Evolutionary conservation across 192 early-diverging fungal genomes (phyloP), one percentile per base, ranked within the genome.

Genomic region (Funneliformis mosseae): DNA sequence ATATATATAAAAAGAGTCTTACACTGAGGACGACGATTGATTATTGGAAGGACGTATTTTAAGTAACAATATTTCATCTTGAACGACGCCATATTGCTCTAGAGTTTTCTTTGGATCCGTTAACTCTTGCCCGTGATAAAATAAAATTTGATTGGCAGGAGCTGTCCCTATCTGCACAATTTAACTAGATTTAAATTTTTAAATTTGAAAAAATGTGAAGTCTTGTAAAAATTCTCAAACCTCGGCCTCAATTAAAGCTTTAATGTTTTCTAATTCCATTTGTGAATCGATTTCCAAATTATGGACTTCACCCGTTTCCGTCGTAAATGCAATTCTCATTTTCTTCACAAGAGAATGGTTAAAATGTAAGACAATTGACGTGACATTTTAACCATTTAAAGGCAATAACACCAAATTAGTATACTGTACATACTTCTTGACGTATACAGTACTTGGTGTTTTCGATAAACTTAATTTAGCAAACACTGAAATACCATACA

Each of bases 211-310:
- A 66, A 77, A 38, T 68, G 59, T 42, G 41, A 46, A 6, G 42
- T 74, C 27, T 14, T 50, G 28, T 38, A 61, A 28, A 74, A 27
- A 41, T 38, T 27, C 8, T 16, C 16, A 45, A 64, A 91, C 90
- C 84, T 96, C 94, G n/a, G 87, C 90, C 84, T 97, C 96, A n/a
- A 96, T 87, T 28, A 98, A 87, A 28, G 94, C 96, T 77, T 90
- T 88, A 42, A 97, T 86, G 84, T 94, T 91, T 81, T 92, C 91
- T 41, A 95, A 84, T 62, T 90, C 90, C 89, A 95, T 94, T 81
- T 92, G 90, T 9, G 89, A 87, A 83, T 93, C 91, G 60, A 94
- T 88, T 75, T 93, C 93, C 23, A 94, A 70, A 76, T 85, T 87
- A 80, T 90, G 90, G 55, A 92, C 68, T 41, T 92, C 86, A 71